Evolutionary conservation across 2,329 filamentous ascomycete genomes (phyloP).

Genomic region (Neofusicoccum parvum): DNA sequence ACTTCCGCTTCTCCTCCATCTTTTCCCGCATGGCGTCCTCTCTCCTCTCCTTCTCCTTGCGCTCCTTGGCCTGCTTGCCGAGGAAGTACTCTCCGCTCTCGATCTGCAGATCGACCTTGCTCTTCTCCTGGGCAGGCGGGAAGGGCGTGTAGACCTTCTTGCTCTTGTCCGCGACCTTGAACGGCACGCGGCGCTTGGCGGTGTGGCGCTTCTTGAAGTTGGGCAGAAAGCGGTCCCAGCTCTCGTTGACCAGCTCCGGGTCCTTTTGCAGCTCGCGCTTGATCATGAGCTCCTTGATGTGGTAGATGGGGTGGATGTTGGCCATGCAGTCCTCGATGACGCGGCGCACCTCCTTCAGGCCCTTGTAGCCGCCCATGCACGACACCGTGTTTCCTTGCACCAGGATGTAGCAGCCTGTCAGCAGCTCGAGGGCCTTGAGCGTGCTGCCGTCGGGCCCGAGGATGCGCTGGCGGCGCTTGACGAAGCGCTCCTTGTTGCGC

Average conservation of each 20-base stretch:
- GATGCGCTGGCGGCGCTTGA: slow-evolving; percentile 91
- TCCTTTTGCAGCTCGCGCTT: slow-evolving; percentile 90
- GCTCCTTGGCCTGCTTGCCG: slow-evolving; percentile 87
- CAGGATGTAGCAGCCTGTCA: slow-evolving; percentile 89
- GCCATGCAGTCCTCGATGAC: slow-evolving; percentile 95
- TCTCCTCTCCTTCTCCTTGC: slow-evolving; percentile 75
- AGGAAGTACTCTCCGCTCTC: slow-evolving; percentile 97
- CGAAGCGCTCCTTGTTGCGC: slow-evolving; percentile 90
- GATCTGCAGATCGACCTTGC: slow-evolving; percentile 97
- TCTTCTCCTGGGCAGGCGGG: slow-evolving; percentile 95
- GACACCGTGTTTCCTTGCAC: slow-evolving; percentile 96
- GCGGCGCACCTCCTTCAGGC: slow-evolving; percentile 85
- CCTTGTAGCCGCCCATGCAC: slow-evolving; percentile 89
- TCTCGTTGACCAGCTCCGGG: slow-evolving; percentile 81
- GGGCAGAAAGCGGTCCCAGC: slow-evolving; percentile 93
- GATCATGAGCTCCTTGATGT: slow-evolving; percentile 96
- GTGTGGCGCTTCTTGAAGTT: slow-evolving; percentile 96
- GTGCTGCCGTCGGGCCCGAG: slow-evolving; percentile 90
- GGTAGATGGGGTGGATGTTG: slow-evolving; percentile 87
- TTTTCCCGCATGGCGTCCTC: slow-evolving; percentile 83
- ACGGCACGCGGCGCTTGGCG: slow-evolving; percentile 78
- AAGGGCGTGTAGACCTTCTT: slow-evolving; percentile 97
- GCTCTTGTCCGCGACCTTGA: slow-evolving; percentile 86
- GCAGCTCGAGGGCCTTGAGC: slow-evolving; percentile 87
- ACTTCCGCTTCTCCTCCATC: slow-evolving; percentile 84